These are phyloP conservation scores for Bocquillonia castaneifolia DNA, from an alignment of 441 rosid genomes.

Conservation along the genomic window DNA sequence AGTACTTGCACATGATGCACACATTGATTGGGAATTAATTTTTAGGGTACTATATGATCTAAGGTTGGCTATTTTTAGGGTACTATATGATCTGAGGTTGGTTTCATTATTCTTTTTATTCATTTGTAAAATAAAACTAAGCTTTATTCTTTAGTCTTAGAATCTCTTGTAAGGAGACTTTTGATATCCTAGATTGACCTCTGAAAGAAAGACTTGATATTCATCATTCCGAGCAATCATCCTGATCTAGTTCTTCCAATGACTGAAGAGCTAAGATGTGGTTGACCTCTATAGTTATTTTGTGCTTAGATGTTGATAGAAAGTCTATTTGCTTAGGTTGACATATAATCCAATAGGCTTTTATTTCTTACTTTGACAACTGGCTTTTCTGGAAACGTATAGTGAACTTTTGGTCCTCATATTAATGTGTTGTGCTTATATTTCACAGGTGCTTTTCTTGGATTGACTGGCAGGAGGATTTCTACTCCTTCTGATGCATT, in stretches of 20 bases:
- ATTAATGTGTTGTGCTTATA: background rate
- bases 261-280: background rate
- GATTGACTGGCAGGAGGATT: constrained; percentile 82
- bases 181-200: background rate
- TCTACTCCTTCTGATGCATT: constrained; percentile 84
- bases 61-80: no score
- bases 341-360: background rate
- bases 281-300: background rate
- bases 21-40: background rate
- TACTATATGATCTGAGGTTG: background rate
- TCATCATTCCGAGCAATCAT: background rate
- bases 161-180: background rate
- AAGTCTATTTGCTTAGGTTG: background rate
- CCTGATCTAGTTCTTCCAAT: background rate
- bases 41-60: background rate
- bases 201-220: background rate
- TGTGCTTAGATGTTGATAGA: background rate
- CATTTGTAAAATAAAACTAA: no score
- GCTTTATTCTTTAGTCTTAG: no score
- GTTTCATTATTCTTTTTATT: background rate
- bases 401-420: background rate
- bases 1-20: background rate
- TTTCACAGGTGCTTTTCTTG: constrained; percentile 79
- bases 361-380: background rate
- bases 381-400: background rate